Percentiles rank a stretch among this genome's conserved stretches.
These are phyloP conservation scores for Coniosporium tulheliwenetii DNA, from an alignment of 2,329 filamentous ascomycete genomes.

Conservation along the genomic window DNA sequence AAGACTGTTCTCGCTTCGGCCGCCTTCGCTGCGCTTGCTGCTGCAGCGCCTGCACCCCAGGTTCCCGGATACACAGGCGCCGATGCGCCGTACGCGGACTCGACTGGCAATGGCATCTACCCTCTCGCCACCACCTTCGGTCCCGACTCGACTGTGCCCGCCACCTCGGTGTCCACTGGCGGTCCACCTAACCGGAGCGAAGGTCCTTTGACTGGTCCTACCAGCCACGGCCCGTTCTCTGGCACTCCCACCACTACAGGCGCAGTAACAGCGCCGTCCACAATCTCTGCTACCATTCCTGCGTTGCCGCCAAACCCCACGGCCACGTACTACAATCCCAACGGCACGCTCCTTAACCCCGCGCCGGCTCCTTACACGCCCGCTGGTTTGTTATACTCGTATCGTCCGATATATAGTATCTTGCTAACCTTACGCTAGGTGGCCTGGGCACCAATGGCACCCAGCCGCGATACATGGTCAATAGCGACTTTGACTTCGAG, in stretches of 20 bases:
- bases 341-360: constrained; percentile 51
- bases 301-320: constrained; percentile 41
- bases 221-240: constrained; percentile 52
- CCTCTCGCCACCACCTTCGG: constrained; percentile 26
- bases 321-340: constrained; percentile 54
- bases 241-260: constrained; percentile 56
- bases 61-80: constrained; percentile 29
- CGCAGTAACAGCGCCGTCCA: constrained; percentile 40
- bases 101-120: constrained; percentile 15
- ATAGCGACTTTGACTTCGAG: constrained; percentile 73
- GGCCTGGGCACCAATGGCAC: constrained; percentile 67
- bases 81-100: constrained; percentile 23
- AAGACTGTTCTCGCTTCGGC: constrained; percentile 17
- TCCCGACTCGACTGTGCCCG: constrained; percentile 25
- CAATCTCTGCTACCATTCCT: constrained; percentile 42
- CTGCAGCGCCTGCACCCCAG: constrained; percentile 23
- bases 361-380: constrained; percentile 60
- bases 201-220: constrained; percentile 36
- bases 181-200: constrained; percentile 30
- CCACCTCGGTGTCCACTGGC: constrained; percentile 17
- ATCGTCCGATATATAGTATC: background rate
- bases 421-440: constrained; percentile 17
- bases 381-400: constrained; percentile 23
- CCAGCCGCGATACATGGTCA: constrained; percentile 57
- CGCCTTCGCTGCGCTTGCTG: constrained; percentile 16